These are phyloP conservation scores for Pisolithus thermaeus DNA, from an alignment of 1,284 basidiomycete genomes.

Conservation along the genomic window DNA sequence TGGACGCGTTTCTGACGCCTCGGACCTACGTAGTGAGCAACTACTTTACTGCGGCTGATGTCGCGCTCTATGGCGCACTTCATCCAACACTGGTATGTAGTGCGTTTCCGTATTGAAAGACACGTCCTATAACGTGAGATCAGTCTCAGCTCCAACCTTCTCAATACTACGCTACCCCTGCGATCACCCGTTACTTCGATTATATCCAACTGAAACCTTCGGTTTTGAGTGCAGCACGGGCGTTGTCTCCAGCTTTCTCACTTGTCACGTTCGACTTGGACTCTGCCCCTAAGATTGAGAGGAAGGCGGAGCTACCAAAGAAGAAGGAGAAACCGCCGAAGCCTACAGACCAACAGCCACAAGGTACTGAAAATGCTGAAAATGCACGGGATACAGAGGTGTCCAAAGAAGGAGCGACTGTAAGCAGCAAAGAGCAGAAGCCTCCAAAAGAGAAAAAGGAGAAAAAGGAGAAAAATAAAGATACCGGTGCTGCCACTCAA, in stretches of 20 bases:
- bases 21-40: conserved; percentile 81
- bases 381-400: conserved; percentile 12
- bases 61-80: conserved; percentile 77
- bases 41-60: conserved; percentile 81
- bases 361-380: conserved; percentile 24
- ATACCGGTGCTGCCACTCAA: conserved; percentile 35
- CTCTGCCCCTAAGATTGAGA: conserved; percentile 67
- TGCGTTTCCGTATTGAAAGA: background rate
- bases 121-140: conserved; percentile 9
- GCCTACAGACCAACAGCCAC: conserved; percentile 28
- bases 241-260: conserved; percentile 52
- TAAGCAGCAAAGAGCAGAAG: conserved; percentile 30
- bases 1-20: conserved; percentile 69
- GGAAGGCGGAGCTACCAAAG: conserved; percentile 68
- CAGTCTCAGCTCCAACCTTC: conserved; percentile 62
- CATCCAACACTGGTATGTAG: conserved; percentile 70
- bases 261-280: conserved; percentile 68
- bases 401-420: conserved; percentile 21
- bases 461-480: conserved; percentile 41
- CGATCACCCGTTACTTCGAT: conserved; percentile 89
- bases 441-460: conserved; percentile 45
- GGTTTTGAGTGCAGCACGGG: conserved; percentile 51
- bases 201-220: conserved; percentile 75
- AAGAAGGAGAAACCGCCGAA: conserved; percentile 77
- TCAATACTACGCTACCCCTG: conserved; percentile 71